Base-by-base conservation (phyloP, 164 flowering plant genomes). In the Umbilicus rupestris region DNA sequence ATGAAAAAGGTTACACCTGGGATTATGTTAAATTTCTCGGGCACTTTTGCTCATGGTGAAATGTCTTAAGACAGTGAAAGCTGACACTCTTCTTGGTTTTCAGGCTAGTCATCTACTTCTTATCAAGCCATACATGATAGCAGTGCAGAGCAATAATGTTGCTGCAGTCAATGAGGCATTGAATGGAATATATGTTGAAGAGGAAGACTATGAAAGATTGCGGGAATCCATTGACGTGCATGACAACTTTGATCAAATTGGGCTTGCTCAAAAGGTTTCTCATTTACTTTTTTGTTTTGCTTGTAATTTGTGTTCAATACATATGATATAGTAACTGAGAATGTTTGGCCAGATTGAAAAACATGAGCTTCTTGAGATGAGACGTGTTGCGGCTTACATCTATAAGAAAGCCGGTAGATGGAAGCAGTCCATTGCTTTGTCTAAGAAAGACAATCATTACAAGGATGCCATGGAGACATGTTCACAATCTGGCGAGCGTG, bases 1-100 rank as follows among this genome's bases (percentile, higher is more conserved):
- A 94, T 91, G 98, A 84, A 95, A 26, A 94, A 91, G 96, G 97
- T 91, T 30, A n/a, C n/a, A n/a, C n/a, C n/a, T n/a, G n/a, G n/a
- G n/a, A n/a, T n/a, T n/a, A n/a, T n/a, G n/a, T n/a, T n/a, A n/a
- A n/a, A n/a, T n/a, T n/a, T n/a, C n/a, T n/a, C n/a, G n/a, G n/a
- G n/a, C n/a, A n/a, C n/a, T n/a, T n/a, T n/a, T n/a, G n/a, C n/a
- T n/a, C n/a, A n/a, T n/a, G n/a, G n/a, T n/a, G n/a, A n/a, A n/a
- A n/a, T n/a, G n/a, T n/a, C n/a, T n/a, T n/a, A n/a, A n/a, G n/a
- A n/a, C n/a, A n/a, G n/a, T n/a, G n/a, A n/a, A n/a, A n/a, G n/a
- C n/a, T n/a, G n/a, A n/a, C n/a, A n/a, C n/a, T n/a, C n/a, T n/a
- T n/a, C n/a, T 62, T 62, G 15, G 16, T 33, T 71, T 72, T 62